phyloP scores from a whole-genome alignment of 495 filamentous ascomycete genomes.

The Aspergillus asperescens region DNA sequence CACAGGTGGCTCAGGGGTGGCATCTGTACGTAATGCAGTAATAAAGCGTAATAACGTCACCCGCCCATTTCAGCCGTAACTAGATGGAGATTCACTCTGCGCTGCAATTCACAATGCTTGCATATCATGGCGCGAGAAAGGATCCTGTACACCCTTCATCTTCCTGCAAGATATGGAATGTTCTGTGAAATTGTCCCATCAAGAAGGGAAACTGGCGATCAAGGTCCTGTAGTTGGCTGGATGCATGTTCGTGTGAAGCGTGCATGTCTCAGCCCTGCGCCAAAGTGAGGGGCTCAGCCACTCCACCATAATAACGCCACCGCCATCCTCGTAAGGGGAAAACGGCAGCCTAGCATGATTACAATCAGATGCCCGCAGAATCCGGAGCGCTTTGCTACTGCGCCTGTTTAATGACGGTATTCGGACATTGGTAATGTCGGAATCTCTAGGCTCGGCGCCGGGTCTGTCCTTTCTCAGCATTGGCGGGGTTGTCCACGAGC shows the following conservation, averaged over 20 bases:
- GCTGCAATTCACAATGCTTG: not conserved
- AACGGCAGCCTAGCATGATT: conserved; percentile 4
- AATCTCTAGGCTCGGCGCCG: not conserved
- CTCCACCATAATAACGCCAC: conserved; percentile 3
- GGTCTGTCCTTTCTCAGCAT: conserved; percentile 5
- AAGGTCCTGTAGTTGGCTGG: not conserved
- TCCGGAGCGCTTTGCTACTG: not conserved
- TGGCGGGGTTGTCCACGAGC: conserved; percentile 21
- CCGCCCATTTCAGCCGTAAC: not conserved
- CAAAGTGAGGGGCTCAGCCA: conserved; percentile 1
- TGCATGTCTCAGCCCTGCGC: conserved; percentile 11
- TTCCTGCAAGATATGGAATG: not conserved
- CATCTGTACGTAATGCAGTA: not conserved
- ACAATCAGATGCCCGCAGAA: not conserved
- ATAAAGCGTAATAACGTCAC: conserved; percentile 1
- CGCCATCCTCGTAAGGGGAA: not conserved
- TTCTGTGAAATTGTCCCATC: not conserved
- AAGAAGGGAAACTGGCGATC: not conserved
- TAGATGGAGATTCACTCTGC: not conserved
- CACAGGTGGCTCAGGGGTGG: not conserved
- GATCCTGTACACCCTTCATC: not conserved
- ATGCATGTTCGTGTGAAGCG: not conserved
- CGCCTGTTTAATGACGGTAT: conserved; percentile 11
- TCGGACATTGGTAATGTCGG: not conserved
- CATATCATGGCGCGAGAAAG: conserved; percentile 3